These are phyloP conservation scores for Xylaria grammica DNA, from an alignment of 495 filamentous ascomycete species.

Conservation along the genomic window DNA sequence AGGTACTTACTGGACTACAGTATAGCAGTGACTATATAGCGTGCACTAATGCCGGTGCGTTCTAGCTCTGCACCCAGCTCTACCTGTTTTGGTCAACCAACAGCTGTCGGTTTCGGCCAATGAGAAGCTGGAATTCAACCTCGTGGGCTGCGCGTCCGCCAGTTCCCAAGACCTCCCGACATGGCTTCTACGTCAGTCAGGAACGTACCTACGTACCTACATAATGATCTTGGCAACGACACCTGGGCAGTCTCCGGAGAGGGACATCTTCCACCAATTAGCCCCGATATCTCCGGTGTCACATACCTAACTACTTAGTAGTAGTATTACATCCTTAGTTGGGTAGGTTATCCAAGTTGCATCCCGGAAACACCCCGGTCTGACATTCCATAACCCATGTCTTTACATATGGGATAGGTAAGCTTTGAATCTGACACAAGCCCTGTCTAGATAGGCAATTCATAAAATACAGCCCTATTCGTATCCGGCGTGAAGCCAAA, in stretches of 20 bases:
- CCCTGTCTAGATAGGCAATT: too few species aligned
- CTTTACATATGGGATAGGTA: not conserved
- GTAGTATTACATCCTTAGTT: too few species aligned
- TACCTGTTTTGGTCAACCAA: not conserved
- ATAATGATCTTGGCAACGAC: not conserved
- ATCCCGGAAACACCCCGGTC: not conserved
- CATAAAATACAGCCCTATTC: not conserved
- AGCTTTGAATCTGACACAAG: not conserved
- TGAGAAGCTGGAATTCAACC: slow-evolving; percentile 6
- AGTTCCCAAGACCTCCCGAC: not conserved
- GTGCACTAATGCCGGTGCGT: not conserved
- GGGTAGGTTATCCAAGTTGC: too few species aligned
- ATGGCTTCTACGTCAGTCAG: slow-evolving; percentile 14
- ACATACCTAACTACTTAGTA: too few species aligned
- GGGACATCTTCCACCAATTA: not conserved
- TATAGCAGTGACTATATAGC: not conserved
- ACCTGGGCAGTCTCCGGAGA: not conserved
- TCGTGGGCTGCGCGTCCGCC: slow-evolving; percentile 14
- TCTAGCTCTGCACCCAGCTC: not conserved
- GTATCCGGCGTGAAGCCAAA: not conserved
- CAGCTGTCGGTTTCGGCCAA: not conserved
- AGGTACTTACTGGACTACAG: not conserved
- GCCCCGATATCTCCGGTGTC: slow-evolving; percentile 10
- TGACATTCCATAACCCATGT: not conserved
- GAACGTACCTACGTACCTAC: not conserved